These are phyloP conservation scores for Didymella lethalis DNA, from an alignment of 2,329 filamentous ascomycete genomes.

Conservation along the genomic window DNA sequence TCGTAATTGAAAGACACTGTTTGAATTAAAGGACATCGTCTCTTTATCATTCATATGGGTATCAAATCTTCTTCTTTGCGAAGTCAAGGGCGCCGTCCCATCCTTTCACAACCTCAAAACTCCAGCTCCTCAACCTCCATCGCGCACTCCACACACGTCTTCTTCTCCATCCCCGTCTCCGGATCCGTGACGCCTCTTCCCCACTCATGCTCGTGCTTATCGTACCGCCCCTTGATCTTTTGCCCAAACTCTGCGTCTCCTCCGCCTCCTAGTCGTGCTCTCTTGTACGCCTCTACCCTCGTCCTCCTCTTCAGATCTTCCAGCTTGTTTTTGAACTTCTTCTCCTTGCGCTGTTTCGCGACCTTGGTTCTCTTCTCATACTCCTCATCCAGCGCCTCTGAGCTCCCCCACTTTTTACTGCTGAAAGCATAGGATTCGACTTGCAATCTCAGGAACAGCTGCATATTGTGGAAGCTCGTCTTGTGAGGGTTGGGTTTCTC, in stretches of 20 bases:
- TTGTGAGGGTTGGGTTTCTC: conserved; percentile 94
- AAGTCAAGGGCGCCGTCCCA: too few species aligned
- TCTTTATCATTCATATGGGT: too few species aligned
- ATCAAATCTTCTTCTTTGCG: too few species aligned
- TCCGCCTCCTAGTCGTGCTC: conserved; percentile 52
- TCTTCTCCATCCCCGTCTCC: conserved; percentile 77
- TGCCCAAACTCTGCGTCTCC: conserved; percentile 72
- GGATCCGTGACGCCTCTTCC: conserved; percentile 65
- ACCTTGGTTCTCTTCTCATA: conserved; percentile 80
- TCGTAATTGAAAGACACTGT: too few species aligned
- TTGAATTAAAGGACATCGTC: too few species aligned
- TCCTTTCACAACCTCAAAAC: conserved; percentile 51
- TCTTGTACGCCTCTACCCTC: conserved; percentile 84
- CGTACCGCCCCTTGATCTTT: conserved; percentile 66
- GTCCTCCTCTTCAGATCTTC: conserved; percentile 93
- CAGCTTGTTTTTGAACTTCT: conserved; percentile 89
- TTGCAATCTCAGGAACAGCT: conserved; percentile 91
- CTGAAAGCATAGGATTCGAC: conserved; percentile 92
- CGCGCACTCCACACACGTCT: conserved; percentile 73
- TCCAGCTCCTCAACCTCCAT: conserved; percentile 74
- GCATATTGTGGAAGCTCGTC: conserved; percentile 97
- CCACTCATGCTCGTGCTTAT: conserved; percentile 91
- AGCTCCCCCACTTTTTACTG: conserved; percentile 84
- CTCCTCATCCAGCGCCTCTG: conserved; percentile 85
- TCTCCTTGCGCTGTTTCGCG: conserved; percentile 85